phyloP scores from a whole-genome alignment of 2,329 filamentous ascomycete genomes.

The Thielaviopsis cerberus region DNA sequence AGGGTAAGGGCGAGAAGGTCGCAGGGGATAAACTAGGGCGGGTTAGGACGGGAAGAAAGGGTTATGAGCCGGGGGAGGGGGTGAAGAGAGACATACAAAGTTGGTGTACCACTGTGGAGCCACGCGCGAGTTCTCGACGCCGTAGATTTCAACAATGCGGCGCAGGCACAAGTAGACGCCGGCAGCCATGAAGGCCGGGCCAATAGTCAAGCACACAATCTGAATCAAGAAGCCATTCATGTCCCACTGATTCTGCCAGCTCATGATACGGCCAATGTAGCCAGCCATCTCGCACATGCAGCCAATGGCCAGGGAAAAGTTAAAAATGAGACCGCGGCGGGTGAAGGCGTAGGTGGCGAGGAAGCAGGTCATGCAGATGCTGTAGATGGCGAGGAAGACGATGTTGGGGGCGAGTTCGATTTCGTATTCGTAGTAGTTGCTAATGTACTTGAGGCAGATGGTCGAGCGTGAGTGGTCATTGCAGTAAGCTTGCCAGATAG shows the following conservation, averaged over 20 bases:
- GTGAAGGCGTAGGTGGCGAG: conserved; percentile 24
- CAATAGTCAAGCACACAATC: conserved; percentile 43
- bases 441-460: conserved; percentile 18
- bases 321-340: conserved; percentile 31
- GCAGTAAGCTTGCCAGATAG: conserved; percentile 15
- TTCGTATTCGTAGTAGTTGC: conserved; percentile 31
- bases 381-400: conserved; percentile 32
- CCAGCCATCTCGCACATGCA: conserved; percentile 41
- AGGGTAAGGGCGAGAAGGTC: conserved; percentile 33
- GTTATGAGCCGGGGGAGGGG: conserved; percentile 12
- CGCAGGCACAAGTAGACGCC: conserved; percentile 44
- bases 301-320: conserved; percentile 34
- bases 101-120: conserved; percentile 29
- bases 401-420: conserved; percentile 35
- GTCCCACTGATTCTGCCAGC: conserved; percentile 37
- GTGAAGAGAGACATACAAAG: conserved; percentile 21
- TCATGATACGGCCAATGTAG: conserved; percentile 38
- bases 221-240: conserved; percentile 42
- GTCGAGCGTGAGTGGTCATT: conserved; percentile 15
- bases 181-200: conserved; percentile 44
- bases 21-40: conserved; percentile 26
- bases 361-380: conserved; percentile 24
- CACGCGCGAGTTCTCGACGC: conserved; percentile 29
- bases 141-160: conserved; percentile 29
- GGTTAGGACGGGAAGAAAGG: conserved; percentile 17